phyloP scores from a whole-genome alignment of 192 early-diverging fungal species.

The Backusella mclennaniae region DNA sequence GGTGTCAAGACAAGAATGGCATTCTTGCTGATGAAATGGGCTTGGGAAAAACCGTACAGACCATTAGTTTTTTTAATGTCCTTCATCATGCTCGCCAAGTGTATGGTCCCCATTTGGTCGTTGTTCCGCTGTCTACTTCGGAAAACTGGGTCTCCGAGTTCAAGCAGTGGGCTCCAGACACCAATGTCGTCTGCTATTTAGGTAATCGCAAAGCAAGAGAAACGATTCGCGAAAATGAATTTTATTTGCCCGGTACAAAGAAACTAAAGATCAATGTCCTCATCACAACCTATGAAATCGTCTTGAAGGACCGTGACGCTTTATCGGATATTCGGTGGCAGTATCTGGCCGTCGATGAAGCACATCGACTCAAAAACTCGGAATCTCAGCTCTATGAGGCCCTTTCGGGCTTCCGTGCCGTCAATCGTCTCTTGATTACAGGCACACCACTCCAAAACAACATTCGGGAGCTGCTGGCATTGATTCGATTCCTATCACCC shows the following conservation, averaged over 20 bases:
- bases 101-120: constrained; percentile 94
- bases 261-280: constrained; percentile 87
- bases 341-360: constrained; percentile 95
- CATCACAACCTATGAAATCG: constrained; percentile 94
- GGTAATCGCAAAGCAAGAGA: constrained; percentile 80
- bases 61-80: constrained; percentile 89
- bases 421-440: constrained; percentile 92
- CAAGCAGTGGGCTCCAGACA: constrained; percentile 89
- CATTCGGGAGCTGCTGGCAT: constrained; percentile 87
- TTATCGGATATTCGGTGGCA: constrained; percentile 88
- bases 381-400: constrained; percentile 94
- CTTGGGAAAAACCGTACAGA: constrained; percentile 97
- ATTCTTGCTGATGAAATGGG: constrained; percentile 97
- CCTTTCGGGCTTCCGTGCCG: constrained; percentile 81
- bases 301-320: constrained; percentile 85
- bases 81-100: constrained; percentile 81
- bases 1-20: constrained; percentile 94
- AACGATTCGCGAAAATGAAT: constrained; percentile 94
- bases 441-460: constrained; percentile 99
- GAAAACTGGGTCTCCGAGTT: constrained; percentile 96
- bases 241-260: constrained; percentile 62
- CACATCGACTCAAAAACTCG: constrained; percentile 95
- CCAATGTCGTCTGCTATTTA: constrained; percentile 90
- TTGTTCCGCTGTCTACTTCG: constrained; percentile 95
- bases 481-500: constrained; percentile 94